These are phyloP conservation scores for Coemansia sp. DNA, from an alignment of 192 early-diverging fungal species.

Conservation along the genomic window DNA sequence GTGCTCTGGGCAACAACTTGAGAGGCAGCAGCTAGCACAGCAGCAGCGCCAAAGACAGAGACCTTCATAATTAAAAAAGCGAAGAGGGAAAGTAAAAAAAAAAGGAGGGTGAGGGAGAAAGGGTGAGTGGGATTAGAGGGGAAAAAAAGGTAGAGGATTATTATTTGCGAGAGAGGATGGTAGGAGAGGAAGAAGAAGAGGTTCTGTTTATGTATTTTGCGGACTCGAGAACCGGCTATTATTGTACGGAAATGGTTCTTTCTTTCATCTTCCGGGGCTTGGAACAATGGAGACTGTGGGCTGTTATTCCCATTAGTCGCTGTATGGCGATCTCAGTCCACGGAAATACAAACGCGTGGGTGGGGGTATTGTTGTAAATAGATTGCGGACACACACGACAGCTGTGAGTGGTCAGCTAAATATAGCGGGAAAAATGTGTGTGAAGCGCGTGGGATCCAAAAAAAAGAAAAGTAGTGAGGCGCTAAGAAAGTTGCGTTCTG, in stretches of 20 bases:
- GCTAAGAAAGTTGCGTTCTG: too few relatives aligned
- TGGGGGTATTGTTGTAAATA: not conserved
- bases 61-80: conserved; percentile 12
- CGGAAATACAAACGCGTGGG: not conserved
- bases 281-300: not conserved
- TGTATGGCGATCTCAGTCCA: not conserved
- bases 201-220: not conserved
- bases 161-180: not conserved
- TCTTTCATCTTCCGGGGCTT: not conserved
- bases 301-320: not conserved
- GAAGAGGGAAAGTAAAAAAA: not conserved
- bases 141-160: not conserved
- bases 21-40: conserved; percentile 20
- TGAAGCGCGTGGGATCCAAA: not conserved
- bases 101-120: not conserved
- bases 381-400: not conserved
- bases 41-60: conserved; percentile 13
- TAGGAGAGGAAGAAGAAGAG: not conserved
- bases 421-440: not conserved
- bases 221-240: not conserved
- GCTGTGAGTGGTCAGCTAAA: not conserved
- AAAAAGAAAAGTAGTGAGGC: not conserved
- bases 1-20: conserved; percentile 33
- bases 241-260: not conserved
- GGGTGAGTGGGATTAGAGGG: too few relatives aligned